A percentile compares a stretch with the other conserved stretches of the same genome.
These are phyloP conservation scores for Phytophthora aleatoria DNA, from an alignment of 352 stramenopile genomes.

Conservation along the genomic window DNA sequence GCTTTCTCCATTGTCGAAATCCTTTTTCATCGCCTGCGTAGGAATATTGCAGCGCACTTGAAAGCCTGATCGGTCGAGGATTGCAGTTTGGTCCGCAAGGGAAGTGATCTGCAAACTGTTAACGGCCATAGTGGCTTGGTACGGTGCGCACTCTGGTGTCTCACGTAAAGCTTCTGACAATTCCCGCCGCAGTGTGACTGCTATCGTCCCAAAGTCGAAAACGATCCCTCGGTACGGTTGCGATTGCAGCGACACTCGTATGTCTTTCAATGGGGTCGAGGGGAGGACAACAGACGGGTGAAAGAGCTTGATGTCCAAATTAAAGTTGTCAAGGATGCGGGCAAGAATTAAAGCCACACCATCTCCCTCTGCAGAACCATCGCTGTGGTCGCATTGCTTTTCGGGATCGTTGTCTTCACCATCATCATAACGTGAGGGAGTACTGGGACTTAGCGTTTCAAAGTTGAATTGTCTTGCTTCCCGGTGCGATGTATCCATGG, in stretches of 20 bases:
- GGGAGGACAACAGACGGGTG: constrained; percentile 56
- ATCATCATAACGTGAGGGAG: neutral
- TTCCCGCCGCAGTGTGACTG: constrained; percentile 26
- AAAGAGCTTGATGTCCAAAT: constrained; percentile 45
- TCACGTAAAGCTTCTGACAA: constrained; percentile 9
- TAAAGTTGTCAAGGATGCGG: constrained; percentile 35
- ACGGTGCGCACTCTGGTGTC: constrained; percentile 2
- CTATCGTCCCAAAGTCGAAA: constrained; percentile 61
- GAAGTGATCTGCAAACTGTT: constrained; percentile 40
- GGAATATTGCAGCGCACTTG: constrained; percentile 33
- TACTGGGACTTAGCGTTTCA: constrained; percentile 7
- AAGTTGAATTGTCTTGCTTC: constrained; percentile 25
- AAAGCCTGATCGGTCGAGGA: constrained; percentile 47
- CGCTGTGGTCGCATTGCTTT: neutral
- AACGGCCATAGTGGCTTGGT: constrained; percentile 24
- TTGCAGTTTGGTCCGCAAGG: constrained; percentile 33
- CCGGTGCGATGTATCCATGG: constrained; percentile 47
- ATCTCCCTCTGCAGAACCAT: constrained; percentile 12
- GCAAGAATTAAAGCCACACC: constrained; percentile 15
- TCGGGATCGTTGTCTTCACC: neutral
- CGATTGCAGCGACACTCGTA: constrained; percentile 29
- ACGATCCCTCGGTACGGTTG: constrained; percentile 44
- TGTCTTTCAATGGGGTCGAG: constrained; percentile 44
- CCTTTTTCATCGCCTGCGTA: constrained; percentile 2
- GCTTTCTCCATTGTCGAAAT: neutral